phyloP scores from a whole-genome alignment of 495 filamentous ascomycete genomes.

The Tuber microsphaerosporum region DNA sequence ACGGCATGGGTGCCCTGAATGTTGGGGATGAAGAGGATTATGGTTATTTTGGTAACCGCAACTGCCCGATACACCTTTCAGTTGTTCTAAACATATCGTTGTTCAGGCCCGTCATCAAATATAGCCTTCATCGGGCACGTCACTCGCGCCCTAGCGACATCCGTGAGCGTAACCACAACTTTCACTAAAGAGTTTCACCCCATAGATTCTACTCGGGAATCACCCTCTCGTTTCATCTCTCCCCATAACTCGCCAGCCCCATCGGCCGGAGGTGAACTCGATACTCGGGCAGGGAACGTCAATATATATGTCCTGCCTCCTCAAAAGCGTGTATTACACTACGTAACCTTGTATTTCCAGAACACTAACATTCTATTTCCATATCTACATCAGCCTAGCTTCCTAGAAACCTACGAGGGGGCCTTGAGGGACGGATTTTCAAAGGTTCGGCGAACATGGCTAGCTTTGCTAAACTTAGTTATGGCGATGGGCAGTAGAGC shows the following conservation, averaged over 20 bases:
- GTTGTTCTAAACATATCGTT: constrained; percentile 6
- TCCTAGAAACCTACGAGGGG: constrained; percentile 44
- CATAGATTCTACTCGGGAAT: constrained; percentile 23
- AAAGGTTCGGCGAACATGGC: constrained; percentile 43
- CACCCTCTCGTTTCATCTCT: constrained; percentile 21
- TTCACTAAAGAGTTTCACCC: constrained; percentile 35
- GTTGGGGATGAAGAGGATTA: constrained; percentile 47
- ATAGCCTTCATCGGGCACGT: constrained; percentile 47
- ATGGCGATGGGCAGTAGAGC: constrained; percentile 41
- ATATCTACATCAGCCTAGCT: constrained; percentile 43
- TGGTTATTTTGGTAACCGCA: constrained; percentile 47
- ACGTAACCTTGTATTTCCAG: constrained; percentile 43
- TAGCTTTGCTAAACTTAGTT: constrained; percentile 40
- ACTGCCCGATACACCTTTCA: neutral
- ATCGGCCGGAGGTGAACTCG: constrained; percentile 27
- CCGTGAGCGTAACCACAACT: constrained; percentile 33
- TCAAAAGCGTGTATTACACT: constrained; percentile 27
- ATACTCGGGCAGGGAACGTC: constrained; percentile 25
- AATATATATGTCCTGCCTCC: constrained; percentile 37
- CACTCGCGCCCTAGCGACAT: constrained; percentile 37
- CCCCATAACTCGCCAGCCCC: constrained; percentile 21
- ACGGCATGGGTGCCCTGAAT: constrained; percentile 46
- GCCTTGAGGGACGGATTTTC: constrained; percentile 41
- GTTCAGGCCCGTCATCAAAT: constrained; percentile 48
- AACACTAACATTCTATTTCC: constrained; percentile 46